Conservation (phyloP, 2,329 filamentous ascomycete species). For the Fusarium acutatum region DNA sequence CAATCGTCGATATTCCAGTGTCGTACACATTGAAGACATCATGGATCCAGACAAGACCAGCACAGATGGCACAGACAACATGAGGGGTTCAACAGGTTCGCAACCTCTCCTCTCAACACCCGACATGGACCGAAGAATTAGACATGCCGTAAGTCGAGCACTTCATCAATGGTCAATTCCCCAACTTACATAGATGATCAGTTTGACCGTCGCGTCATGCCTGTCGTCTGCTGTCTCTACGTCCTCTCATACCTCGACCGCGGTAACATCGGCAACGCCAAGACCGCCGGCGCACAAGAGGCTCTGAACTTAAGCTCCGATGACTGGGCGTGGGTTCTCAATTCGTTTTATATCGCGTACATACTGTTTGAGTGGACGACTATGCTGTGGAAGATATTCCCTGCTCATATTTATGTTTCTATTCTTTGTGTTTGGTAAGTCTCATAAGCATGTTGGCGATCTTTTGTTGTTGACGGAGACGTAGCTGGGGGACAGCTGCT, state of each 20-base stretch:
- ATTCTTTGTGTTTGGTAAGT: conserved; percentile 22
- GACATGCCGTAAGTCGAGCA: background rate
- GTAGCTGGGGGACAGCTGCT: conserved; percentile 29
- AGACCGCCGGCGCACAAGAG: conserved; percentile 26
- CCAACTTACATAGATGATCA: fast-evolving
- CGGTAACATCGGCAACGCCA: conserved; percentile 36
- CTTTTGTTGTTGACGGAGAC: fast-evolving
- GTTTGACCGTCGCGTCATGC: conserved; percentile 29
- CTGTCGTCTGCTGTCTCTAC: conserved; percentile 32
- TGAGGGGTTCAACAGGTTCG: background rate
- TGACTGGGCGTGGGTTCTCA: conserved; percentile 35
- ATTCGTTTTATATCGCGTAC: conserved; percentile 33
- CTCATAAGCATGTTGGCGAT: too few relatives aligned
- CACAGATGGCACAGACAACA: background rate
- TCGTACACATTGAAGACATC: background rate
- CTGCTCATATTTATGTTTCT: conserved; percentile 21
- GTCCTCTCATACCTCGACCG: conserved; percentile 32
- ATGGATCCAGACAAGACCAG: background rate
- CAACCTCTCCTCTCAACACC: background rate
- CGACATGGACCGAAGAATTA: background rate
- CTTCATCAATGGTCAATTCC: too few relatives aligned
- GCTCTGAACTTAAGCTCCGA: conserved; percentile 1
- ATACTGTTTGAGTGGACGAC: conserved; percentile 33
- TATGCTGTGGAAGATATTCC: conserved; percentile 32
- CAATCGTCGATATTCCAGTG: too few relatives aligned